Base-by-base conservation (phyloP, 148 eudicot genomes). In the Nepenthes mirabilis region DNA sequence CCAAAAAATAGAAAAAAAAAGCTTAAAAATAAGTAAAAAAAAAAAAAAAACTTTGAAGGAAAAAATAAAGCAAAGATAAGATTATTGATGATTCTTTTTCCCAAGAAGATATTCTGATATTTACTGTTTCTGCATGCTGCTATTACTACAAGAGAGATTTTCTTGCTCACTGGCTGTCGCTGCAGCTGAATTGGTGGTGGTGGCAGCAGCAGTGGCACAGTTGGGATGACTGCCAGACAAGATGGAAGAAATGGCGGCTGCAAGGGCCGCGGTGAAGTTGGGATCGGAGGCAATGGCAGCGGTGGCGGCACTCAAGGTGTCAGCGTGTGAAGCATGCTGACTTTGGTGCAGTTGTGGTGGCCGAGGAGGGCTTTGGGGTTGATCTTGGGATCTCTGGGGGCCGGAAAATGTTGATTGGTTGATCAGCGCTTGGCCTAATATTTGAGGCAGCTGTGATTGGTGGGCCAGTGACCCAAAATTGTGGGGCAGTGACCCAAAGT, bases 251-350 rank as follows among this genome's bases (percentile, higher is more conserved):
- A 88, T 83, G 47, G 96, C 96, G 9, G 88, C 91, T 0, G 83
- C 91, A 0, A 88, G 82, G 3, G 87, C 96, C 1, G 96, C 89
- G 4, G 93, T 85, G 75, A 89, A 85, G 57, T 81, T 85, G 5
- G 96, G 91, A 61, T 89, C 90, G 1, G 89, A 72, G 11, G 96
- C 65, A 55, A 89, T 83, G 59, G 96, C 95, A 0, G 95, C 86
- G 0, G 95, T 82, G 52, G 91, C 88, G 0, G 91, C 96, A 43
- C 83, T 85, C 6, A 89, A 57, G 0, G 91, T 73, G 54, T 85
- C 93, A 2, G 85, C 64, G 49, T 73, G 72, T 23, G 78, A 71
- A 1, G 72, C 13, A 68, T 66, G 45, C 45, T 40, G 45, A 40
- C 45, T 43, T 78, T 69, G 60, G 51, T 49, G 52, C 6, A 49